Conservation (phyloP, 495 filamentous ascomycete species). For the Penicillium goetzii region DNA sequence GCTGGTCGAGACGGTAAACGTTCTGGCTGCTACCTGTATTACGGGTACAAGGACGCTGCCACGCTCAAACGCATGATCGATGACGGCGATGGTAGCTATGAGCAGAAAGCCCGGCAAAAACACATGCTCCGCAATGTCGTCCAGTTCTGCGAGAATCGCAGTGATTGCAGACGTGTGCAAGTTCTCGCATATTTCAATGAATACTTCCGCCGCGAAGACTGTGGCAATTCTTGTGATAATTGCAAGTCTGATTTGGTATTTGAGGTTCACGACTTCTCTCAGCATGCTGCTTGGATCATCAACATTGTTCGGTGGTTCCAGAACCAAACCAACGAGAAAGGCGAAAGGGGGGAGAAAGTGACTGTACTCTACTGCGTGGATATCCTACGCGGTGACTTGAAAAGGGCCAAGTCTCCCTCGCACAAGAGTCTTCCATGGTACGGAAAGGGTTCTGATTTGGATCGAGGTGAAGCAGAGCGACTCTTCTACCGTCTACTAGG, state of each 20-base stretch:
- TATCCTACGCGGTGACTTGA: constrained; percentile 61
- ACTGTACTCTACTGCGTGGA: constrained; percentile 61
- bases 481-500: constrained; percentile 64
- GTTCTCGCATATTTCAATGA: constrained; percentile 93
- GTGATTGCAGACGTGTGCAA: constrained; percentile 83
- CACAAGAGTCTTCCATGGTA: constrained; percentile 55
- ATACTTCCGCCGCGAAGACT: constrained; percentile 69
- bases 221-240: constrained; percentile 80
- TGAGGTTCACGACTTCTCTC: constrained; percentile 72
- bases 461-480: constrained; percentile 64
- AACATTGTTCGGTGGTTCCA: constrained; percentile 64
- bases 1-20: constrained; percentile 87
- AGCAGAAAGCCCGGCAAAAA: constrained; percentile 81
- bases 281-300: constrained; percentile 70
- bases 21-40: constrained; percentile 90
- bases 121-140: constrained; percentile 84
- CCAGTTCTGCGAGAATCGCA: constrained; percentile 84
- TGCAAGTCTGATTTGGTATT: constrained; percentile 72
- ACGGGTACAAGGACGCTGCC: constrained; percentile 72
- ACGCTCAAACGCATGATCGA: constrained; percentile 74
- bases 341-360: constrained; percentile 37
- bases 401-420: constrained; percentile 50
- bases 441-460: constrained; percentile 58
- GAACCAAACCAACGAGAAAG: constrained; percentile 35
- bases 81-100: constrained; percentile 67